Evolutionary conservation across 805 yeast species (phyloP), one percentile per base, ranked within the genome.

Genomic region (Priceomyces medius): DNA sequence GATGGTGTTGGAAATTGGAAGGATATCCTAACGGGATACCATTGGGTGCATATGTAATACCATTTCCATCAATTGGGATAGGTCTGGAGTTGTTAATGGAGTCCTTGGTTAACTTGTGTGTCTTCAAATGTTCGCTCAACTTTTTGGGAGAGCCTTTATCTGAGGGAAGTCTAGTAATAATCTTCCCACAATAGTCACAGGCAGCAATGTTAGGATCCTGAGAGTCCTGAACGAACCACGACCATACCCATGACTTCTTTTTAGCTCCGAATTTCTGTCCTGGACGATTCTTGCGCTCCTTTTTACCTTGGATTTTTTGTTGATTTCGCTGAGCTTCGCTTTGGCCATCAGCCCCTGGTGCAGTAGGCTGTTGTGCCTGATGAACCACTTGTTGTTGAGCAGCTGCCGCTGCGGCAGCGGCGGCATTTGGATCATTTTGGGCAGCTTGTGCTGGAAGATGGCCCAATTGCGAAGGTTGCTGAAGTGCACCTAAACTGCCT

Each of bases 201-300:
- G 73, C 73, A 2, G 83, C 82, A 14, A 71, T 46, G 41, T 76
- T 75, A 37, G 73, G 66, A 48, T 79, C 75, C 14, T 47, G 47
- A 13, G 55, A 53, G 51, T 77, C 81, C 50, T 79, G 83, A 10
- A 65, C 65, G 50, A 78, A 79, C 83, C 83, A 79, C 16, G 71
- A 58, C 83, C 83, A 79, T 10, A 78, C 82, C 83, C 83, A 79
- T 23, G 80, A 76, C 48, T 71, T 73, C 66, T 78, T 78, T 51
- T 76, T 77, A 13, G 83, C 83, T 13, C 83, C 83, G 45, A 76
- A 76, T 49, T 70, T 73, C 48, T 73, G 79, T 6, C 81, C 81
- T 1, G 80, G 80, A 39, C 75, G 63, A 51, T 74, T 75, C 16
- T 59, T 61, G 17, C 71, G 59, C 37, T 61, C 68, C 31, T 54